Base-by-base conservation (phyloP, 495 filamentous ascomycete genomes). In the Apodospora peruviana region DNA sequence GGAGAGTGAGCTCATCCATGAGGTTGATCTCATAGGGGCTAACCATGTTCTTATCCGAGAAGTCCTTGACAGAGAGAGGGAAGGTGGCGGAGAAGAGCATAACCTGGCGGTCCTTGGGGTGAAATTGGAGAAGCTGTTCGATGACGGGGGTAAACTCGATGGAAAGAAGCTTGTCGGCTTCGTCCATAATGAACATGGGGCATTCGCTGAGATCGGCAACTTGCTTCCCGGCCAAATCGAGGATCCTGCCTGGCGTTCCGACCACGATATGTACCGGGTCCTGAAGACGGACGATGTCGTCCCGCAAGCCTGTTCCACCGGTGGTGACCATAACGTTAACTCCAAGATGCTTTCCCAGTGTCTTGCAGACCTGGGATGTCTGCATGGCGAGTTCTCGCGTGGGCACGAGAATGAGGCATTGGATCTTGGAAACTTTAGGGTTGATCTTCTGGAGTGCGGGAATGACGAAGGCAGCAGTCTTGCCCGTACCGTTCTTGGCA, bases 81-180 rank as follows among this genome's bases (percentile, higher is more conserved):
- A 99, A 99, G 0, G 93, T 97, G 40, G 94, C 94, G 55, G 90
- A 95, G 73, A 98, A 98, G 29, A 98, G 82, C 93, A 98, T 98
- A 66, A 96, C 90, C 66, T 98, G 93, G 16, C 91, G 84, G 57
- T 97, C 91, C 59, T 91, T 95, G 32, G 93, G 90, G 64, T 94
- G 90, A 68, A 95, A 96, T 35, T 84, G 81, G 36, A 98, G 74
- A 8, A 98, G 76, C 61, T 97, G 89, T 68, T 98, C 94, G 58
- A 98, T 95, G 48, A 95, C 89, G 2, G 91, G 90, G 4, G 93
- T 97, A 61, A 98, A 98, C 63, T 97, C 93, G 38, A 87, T 83
- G 4, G 93, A 97, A 12, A 98, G 82, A 44, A 98, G 79, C 69
- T 98, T 98, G 66, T 98, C 93, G 14, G 93, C 93, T 62, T 98